Percentiles rank a stretch among this genome's conserved stretches.
phyloP scores from a whole-genome alignment of 2,329 filamentous ascomycete genomes.

The Alternaria atra region DNA sequence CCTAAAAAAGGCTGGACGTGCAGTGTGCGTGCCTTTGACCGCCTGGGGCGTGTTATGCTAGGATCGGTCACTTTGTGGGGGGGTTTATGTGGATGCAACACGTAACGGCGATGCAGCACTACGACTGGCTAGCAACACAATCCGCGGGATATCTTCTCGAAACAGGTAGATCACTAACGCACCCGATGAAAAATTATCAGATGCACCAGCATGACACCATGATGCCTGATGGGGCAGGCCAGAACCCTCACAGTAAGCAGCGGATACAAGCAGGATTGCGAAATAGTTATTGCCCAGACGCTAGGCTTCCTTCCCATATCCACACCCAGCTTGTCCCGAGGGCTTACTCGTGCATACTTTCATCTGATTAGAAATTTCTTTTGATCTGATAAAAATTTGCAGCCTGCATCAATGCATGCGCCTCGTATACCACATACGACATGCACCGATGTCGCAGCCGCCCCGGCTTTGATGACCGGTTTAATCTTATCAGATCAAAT shows the following conservation, averaged over 20 bases:
- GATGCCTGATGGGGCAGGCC: conserved; percentile 11
- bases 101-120: conserved; percentile 25
- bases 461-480: neutral
- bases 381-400: conserved; percentile 33
- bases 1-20: neutral
- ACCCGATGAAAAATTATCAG: conserved; percentile 6
- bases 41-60: conserved; percentile 20
- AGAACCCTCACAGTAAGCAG: neutral
- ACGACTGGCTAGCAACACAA: neutral
- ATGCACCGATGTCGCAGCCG: conserved; percentile 29
- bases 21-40: neutral
- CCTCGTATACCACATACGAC: conserved; percentile 2
- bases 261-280: conserved; percentile 26
- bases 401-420: conserved; percentile 1
- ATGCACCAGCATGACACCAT: conserved; percentile 17
- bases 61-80: conserved; percentile 18
- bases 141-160: conserved; percentile 7
- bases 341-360: conserved; percentile 6
- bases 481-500: conserved; percentile 44
- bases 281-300: conserved; percentile 10
- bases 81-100: conserved; percentile 23
- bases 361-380: conserved; percentile 35
- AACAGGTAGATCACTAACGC: conserved; percentile 8
- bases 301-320: conserved; percentile 3
- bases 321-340: conserved; percentile 11